phyloP scores from a whole-genome alignment of 352 stramenopile genomes.

The Phytophthora citrophthora region DNA sequence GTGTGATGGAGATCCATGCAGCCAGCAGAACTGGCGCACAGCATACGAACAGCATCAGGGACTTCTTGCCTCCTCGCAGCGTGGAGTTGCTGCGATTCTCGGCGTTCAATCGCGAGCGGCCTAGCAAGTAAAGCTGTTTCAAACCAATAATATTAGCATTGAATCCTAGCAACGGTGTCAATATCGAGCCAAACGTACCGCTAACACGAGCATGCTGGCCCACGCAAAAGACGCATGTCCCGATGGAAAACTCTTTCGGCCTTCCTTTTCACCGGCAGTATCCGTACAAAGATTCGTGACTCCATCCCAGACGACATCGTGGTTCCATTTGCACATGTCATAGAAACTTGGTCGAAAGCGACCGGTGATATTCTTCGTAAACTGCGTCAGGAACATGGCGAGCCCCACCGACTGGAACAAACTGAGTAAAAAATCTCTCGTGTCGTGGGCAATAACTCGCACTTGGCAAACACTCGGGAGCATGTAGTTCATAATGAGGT shows the following conservation, averaged over 20 bases:
- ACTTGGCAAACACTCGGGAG: conserved; percentile 56
- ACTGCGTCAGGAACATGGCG: conserved; percentile 66
- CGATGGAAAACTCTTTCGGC: conserved; percentile 81
- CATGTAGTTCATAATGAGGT: conserved; percentile 68
- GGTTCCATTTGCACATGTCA: conserved; percentile 83
- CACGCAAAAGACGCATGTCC: conserved; percentile 80
- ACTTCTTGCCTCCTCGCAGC: conserved; percentile 60
- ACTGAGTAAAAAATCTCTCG: conserved; percentile 77
- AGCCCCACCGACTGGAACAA: conserved; percentile 63
- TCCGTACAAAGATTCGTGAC: conserved; percentile 76
- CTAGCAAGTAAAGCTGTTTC: conserved; percentile 68
- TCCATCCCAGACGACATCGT: conserved; percentile 74
- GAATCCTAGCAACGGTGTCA: background rate
- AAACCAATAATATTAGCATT: background rate
- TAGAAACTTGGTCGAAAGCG: conserved; percentile 85
- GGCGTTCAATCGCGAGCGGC: conserved; percentile 68
- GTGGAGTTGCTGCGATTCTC: conserved; percentile 63
- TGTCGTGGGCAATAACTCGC: conserved; percentile 70
- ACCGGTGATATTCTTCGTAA: conserved; percentile 80
- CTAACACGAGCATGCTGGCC: conserved; percentile 78
- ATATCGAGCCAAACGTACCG: conserved; percentile 37
- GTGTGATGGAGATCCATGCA: conserved; percentile 74
- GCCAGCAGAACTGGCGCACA: conserved; percentile 66
- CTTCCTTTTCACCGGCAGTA: conserved; percentile 68
- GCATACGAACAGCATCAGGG: conserved; percentile 71